Conservation (phyloP, 306 rosid genomes). For the Pterocarpus macrocarpus region DNA sequence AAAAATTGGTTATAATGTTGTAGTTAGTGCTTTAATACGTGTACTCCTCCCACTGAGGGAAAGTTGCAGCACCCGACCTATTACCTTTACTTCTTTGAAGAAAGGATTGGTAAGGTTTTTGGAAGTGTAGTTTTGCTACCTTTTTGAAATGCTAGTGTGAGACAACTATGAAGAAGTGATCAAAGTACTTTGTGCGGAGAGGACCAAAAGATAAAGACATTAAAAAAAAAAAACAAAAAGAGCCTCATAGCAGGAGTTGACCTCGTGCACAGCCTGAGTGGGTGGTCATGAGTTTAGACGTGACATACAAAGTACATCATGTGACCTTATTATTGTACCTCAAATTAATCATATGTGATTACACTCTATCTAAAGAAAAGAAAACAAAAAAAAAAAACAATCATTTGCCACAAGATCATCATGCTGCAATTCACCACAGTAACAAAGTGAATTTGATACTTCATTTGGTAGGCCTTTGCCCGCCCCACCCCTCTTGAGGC, state of each 20-base stretch:
- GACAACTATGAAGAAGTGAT: not conserved
- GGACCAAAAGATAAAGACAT: too few species aligned
- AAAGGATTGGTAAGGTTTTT: not conserved
- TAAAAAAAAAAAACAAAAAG: too few species aligned
- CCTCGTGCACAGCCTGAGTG: not conserved
- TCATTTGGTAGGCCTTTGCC: too few species aligned
- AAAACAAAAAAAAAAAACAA: too few species aligned
- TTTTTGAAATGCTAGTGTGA: conserved; percentile 9
- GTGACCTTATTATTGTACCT: not conserved
- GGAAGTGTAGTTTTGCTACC: not conserved
- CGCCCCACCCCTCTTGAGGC: too few species aligned
- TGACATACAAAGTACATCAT: not conserved
- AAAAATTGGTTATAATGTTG: too few species aligned
- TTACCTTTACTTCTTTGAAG: not conserved
- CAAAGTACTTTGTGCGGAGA: not conserved
- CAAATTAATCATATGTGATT: not conserved
- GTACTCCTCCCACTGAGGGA: too few species aligned
- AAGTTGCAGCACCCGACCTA: too few species aligned
- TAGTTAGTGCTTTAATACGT: too few species aligned
- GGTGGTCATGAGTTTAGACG: not conserved
- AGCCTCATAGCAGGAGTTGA: not conserved
- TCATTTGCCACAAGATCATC: too few species aligned
- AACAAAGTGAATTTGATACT: too few species aligned
- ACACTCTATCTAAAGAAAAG: not conserved
- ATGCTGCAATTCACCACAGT: too few species aligned